phyloP scores from a whole-genome alignment of 2,329 filamentous ascomycete genomes.

The Boeremia lycopersici region DNA sequence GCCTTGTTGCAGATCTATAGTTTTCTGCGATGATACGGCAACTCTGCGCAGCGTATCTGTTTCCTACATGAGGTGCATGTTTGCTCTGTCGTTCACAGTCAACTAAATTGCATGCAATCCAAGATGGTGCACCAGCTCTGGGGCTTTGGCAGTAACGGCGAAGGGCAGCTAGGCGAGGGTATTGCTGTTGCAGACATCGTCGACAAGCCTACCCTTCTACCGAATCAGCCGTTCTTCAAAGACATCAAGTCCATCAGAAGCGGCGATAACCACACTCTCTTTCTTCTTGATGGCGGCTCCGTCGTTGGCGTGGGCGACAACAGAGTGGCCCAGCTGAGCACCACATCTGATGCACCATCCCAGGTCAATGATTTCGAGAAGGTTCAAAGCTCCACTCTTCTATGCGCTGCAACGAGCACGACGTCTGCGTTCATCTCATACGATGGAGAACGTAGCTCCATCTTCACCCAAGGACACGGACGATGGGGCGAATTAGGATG shows the following conservation, averaged over 20 bases:
- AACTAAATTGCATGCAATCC: not conserved
- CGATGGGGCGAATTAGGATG: slow-evolving; percentile 37
- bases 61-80: too few species aligned
- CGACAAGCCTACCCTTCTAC: slow-evolving; percentile 21
- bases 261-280: slow-evolving; percentile 86
- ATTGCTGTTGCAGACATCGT: slow-evolving; percentile 52
- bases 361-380: not conserved
- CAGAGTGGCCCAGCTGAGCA: slow-evolving; percentile 47
- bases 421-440: slow-evolving; percentile 31
- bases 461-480: slow-evolving; percentile 25
- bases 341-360: not conserved
- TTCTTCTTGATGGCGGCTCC: slow-evolving; percentile 65
- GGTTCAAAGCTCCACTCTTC: not conserved
- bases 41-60: too few species aligned
- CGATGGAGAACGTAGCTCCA: not conserved
- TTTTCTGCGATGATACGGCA: not conserved
- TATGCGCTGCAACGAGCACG: slow-evolving; percentile 33
- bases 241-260: slow-evolving; percentile 54
- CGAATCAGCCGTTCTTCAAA: slow-evolving; percentile 4
- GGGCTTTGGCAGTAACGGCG: slow-evolving; percentile 60
- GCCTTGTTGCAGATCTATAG: not conserved
- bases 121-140: slow-evolving; percentile 41
- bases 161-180: slow-evolving; percentile 55
- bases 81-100: too few species aligned
- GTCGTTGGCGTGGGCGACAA: slow-evolving; percentile 72